These are phyloP conservation scores for Grosmannia penicillata DNA, from an alignment of 2,329 filamentous ascomycete genomes.

Conservation along the genomic window DNA sequence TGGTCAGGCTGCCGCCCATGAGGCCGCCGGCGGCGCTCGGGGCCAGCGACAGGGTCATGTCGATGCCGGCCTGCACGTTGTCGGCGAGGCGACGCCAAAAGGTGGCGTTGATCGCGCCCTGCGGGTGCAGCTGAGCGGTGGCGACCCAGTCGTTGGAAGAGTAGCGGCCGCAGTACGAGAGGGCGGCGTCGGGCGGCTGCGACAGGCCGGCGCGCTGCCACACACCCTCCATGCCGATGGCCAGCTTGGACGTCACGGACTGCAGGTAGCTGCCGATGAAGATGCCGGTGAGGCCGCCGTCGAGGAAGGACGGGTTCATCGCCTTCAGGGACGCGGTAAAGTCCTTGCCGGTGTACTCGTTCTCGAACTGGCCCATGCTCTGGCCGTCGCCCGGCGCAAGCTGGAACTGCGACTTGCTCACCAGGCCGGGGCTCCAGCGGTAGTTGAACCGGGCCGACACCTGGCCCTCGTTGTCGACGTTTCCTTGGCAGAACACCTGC, in stretches of 20 bases:
- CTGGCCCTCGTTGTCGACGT: constrained; percentile 81
- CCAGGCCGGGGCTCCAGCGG: constrained; percentile 61
- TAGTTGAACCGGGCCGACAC: constrained; percentile 87
- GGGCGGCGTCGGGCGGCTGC: constrained; percentile 75
- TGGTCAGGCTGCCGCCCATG: constrained; percentile 65
- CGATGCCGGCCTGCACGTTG: constrained; percentile 90
- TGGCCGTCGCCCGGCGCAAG: constrained; percentile 63
- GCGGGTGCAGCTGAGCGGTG: constrained; percentile 75
- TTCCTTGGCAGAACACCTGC: constrained; percentile 90
- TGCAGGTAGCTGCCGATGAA: constrained; percentile 94
- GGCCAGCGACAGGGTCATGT: constrained; percentile 77
- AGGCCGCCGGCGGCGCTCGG: constrained; percentile 37
- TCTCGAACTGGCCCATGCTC: constrained; percentile 85
- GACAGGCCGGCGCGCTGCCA: constrained; percentile 80
- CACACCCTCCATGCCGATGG: constrained; percentile 80
- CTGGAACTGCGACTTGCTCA: constrained; percentile 80
- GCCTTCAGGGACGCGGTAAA: constrained; percentile 89
- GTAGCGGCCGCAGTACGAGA: constrained; percentile 87
- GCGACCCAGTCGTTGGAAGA: constrained; percentile 87
- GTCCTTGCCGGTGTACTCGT: constrained; percentile 86
- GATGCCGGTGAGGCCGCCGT: constrained; percentile 87
- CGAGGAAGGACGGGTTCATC: constrained; percentile 86
- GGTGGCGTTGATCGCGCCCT: constrained; percentile 75
- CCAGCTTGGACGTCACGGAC: constrained; percentile 72
- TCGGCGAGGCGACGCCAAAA: constrained; percentile 92